Evolutionary conservation across 306 rosid genomes (phyloP).

Genomic region (Corylus heterophylla): DNA sequence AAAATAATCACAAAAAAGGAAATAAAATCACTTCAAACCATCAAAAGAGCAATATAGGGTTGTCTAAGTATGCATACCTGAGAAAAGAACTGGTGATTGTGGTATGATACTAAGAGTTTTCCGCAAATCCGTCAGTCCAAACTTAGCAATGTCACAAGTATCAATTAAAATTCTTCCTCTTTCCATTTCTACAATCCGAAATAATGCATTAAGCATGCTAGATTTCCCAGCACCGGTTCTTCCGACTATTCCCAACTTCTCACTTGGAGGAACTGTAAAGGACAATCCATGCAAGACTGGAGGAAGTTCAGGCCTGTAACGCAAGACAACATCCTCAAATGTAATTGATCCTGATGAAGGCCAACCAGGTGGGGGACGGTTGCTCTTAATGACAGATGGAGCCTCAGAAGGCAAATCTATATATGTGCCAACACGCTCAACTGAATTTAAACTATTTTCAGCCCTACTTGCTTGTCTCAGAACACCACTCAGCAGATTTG

Average conservation of each 20-base stretch:
- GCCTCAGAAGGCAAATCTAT: constrained; percentile 76
- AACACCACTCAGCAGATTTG: constrained; percentile 68
- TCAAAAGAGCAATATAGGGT: background rate
- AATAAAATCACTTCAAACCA: constrained; percentile 8
- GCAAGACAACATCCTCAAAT: constrained; percentile 81
- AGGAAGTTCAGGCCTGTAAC: constrained; percentile 89
- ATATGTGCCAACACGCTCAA: constrained; percentile 82
- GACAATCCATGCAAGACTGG: constrained; percentile 80
- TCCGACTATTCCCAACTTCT: constrained; percentile 88
- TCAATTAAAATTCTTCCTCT: constrained; percentile 74
- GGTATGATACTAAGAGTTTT: constrained; percentile 86
- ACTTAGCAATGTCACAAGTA: constrained; percentile 59
- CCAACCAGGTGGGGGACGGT: constrained; percentile 82
- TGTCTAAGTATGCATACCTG: constrained; percentile 49
- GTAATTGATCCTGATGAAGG: constrained; percentile 68
- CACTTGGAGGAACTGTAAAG: constrained; percentile 60
- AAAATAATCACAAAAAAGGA: background rate
- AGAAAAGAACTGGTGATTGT: constrained; percentile 84
- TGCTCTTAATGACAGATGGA: constrained; percentile 56
- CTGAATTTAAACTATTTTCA: constrained; percentile 80
- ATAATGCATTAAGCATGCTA: constrained; percentile 87
- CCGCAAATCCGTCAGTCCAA: constrained; percentile 75
- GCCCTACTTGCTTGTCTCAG: constrained; percentile 84
- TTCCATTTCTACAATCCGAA: constrained; percentile 76
- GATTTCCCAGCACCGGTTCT: constrained; percentile 98